Conservation (phyloP, 2,329 filamentous ascomycete genomes). For the Cyphellophora europaea region DNA sequence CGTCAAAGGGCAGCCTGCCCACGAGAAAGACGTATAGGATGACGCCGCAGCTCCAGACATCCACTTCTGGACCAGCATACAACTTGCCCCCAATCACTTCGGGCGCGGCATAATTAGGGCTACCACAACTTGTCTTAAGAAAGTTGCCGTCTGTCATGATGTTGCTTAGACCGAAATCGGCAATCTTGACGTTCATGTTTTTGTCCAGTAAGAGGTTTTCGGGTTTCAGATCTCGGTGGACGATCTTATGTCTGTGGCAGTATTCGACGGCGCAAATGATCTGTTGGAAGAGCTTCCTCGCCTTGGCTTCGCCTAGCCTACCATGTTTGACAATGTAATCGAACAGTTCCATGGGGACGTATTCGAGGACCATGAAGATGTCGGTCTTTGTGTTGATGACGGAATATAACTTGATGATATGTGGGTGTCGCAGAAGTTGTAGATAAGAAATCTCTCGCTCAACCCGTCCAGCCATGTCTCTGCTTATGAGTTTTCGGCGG, state of each 20-base stretch:
- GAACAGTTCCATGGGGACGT: slow-evolving; percentile 91
- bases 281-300: slow-evolving; percentile 97
- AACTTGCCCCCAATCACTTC: slow-evolving; percentile 97
- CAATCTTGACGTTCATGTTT: slow-evolving; percentile 96
- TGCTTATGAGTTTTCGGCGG: slow-evolving; percentile 86
- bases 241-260: slow-evolving; percentile 97
- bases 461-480: slow-evolving; percentile 95
- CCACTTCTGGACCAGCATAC: slow-evolving; percentile 93
- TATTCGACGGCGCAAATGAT: slow-evolving; percentile 99
- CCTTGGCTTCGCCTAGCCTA: slow-evolving; percentile 80
- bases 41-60: slow-evolving; percentile 67
- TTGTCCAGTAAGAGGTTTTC: slow-evolving; percentile 94
- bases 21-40: slow-evolving; percentile 58
- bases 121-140: slow-evolving; percentile 95
- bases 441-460: slow-evolving; percentile 98
- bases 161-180: slow-evolving; percentile 96
- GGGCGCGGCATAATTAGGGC: slow-evolving; percentile 94
- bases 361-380: slow-evolving; percentile 99
- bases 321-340: slow-evolving; percentile 96
- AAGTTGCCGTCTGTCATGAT: slow-evolving; percentile 99
- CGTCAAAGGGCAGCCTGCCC: slow-evolving; percentile 78
- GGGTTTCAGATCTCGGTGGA: slow-evolving; percentile 93
- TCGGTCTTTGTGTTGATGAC: slow-evolving; percentile 91
- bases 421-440: slow-evolving; percentile 86
- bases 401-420: slow-evolving; percentile 98